Conservation (phyloP, 108 stramenopile species). For the Conticribra weissflogii region DNA sequence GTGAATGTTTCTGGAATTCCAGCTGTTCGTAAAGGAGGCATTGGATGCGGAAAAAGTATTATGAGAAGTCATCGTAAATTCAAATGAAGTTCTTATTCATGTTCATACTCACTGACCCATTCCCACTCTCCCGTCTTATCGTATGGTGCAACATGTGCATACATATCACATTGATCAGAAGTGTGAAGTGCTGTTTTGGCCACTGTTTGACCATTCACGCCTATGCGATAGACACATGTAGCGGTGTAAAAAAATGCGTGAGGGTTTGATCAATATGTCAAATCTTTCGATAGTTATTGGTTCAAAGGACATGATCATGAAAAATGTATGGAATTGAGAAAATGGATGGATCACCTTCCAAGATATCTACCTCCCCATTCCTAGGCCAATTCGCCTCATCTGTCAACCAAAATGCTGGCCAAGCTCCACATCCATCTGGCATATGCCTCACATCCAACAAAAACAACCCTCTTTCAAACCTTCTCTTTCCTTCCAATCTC, state of each 20-base stretch:
- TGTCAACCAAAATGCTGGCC: slow-evolving; percentile 62
- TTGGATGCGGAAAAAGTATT: slow-evolving; percentile 1
- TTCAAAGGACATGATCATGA: no score
- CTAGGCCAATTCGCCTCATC: slow-evolving; percentile 52
- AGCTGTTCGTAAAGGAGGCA: slow-evolving; percentile 36
- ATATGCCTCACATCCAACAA: slow-evolving; percentile 68
- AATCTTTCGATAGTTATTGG: no score
- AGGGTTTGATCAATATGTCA: neutral
- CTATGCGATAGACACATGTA: slow-evolving; percentile 5
- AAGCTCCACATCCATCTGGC: slow-evolving; percentile 56
- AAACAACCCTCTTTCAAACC: slow-evolving; percentile 85
- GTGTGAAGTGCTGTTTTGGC: slow-evolving; percentile 63
- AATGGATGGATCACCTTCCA: slow-evolving; percentile 49
- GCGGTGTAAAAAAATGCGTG: neutral
- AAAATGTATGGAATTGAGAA: neutral
- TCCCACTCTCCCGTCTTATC: slow-evolving; percentile 83
- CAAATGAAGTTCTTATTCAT: no score
- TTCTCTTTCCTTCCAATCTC: slow-evolving; percentile 75
- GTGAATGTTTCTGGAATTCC: slow-evolving; percentile 82
- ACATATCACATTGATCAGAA: slow-evolving; percentile 73
- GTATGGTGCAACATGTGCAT: slow-evolving; percentile 69
- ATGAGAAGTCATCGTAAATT: neutral
- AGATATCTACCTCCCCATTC: slow-evolving; percentile 58
- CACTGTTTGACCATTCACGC: slow-evolving; percentile 49
- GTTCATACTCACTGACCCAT: slow-evolving; percentile 38